phyloP scores from a whole-genome alignment of 2,329 filamentous ascomycete genomes.

The Pseudomassariella vexata region DNA sequence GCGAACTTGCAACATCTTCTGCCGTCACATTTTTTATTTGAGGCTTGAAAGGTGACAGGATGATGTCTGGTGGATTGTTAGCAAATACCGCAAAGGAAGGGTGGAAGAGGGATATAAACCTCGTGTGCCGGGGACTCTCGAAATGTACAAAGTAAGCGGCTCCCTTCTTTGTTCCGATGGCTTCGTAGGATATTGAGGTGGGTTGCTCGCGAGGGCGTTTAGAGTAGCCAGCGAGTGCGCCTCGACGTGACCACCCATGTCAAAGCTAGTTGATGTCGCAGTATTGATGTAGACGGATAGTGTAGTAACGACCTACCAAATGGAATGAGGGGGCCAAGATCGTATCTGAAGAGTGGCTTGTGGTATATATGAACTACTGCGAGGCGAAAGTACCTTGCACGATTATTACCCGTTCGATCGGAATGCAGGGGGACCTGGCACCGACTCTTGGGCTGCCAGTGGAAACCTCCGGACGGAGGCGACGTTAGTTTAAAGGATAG shows the following conservation, averaged over 20 bases:
- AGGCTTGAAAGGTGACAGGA: slow-evolving; percentile 86
- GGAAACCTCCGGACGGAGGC: too few species aligned
- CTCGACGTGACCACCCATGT: slow-evolving; percentile 51
- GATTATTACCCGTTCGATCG: too few species aligned
- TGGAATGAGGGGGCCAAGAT: too few species aligned
- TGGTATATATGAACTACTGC: too few species aligned
- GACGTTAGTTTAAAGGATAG: slow-evolving; percentile 1
- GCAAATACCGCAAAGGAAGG: slow-evolving; percentile 11
- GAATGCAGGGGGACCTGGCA: too few species aligned
- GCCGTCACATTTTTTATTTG: slow-evolving; percentile 81
- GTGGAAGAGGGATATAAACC: slow-evolving; percentile 41
- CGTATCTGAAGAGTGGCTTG: too few species aligned
- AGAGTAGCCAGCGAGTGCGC: slow-evolving; percentile 78
- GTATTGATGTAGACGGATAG: too few species aligned
- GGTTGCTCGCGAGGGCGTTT: slow-evolving; percentile 76
- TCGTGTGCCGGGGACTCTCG: slow-evolving; percentile 84
- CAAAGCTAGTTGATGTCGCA: too few species aligned
- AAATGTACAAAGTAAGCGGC: slow-evolving; percentile 82
- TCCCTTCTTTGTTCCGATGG: slow-evolving; percentile 63
- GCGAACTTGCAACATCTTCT: slow-evolving; percentile 77
- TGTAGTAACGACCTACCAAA: too few species aligned
- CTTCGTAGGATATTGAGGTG: slow-evolving; percentile 77
- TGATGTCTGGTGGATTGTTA: slow-evolving; percentile 60
- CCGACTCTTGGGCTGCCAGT: too few species aligned
- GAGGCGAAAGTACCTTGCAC: too few species aligned